These are phyloP conservation scores for Lablab purpureus DNA, from an alignment of 306 rosid species.

Conservation along the genomic window DNA sequence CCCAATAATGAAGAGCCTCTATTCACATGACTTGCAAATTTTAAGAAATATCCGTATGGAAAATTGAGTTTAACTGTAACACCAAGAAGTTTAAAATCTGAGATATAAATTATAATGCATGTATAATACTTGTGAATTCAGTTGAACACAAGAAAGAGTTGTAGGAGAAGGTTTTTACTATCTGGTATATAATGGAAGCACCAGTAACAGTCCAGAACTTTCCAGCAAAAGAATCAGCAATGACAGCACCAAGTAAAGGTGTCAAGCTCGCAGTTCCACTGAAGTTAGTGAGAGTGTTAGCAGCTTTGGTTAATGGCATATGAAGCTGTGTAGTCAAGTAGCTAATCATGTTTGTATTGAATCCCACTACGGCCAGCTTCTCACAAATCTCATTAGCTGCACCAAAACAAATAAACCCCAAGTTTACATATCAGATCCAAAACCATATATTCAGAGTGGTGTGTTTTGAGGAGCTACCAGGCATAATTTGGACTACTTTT, in stretches of 20 bases:
- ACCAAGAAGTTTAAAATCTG: not conserved
- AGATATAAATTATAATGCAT: constrained; percentile 14
- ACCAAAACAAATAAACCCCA: constrained; percentile 1
- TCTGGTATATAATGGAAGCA: constrained; percentile 82
- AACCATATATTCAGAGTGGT: not conserved
- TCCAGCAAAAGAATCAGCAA: constrained; percentile 80
- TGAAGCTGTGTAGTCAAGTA: constrained; percentile 86
- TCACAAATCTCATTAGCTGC: constrained; percentile 84
- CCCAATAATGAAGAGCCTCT: too few relatives aligned
- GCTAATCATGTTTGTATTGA: constrained; percentile 80
- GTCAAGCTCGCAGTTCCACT: constrained; percentile 90
- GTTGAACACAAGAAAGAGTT: not conserved
- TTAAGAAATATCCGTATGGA: too few relatives aligned
- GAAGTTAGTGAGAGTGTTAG: constrained; percentile 87
- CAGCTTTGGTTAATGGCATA: constrained; percentile 88
- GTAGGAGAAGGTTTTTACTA: constrained; percentile 51
- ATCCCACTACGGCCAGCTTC: constrained; percentile 98
- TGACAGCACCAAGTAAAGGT: constrained; percentile 93
- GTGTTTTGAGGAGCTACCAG: not conserved
- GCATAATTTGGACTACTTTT: too few relatives aligned
- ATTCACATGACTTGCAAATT: too few relatives aligned
- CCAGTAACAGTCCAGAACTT: constrained; percentile 79
- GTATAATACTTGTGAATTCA: not conserved
- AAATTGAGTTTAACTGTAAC: not conserved
- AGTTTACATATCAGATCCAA: not conserved